A percentile compares a stretch with the other conserved stretches of the same genome.
Evolutionary conservation across 1,284 basidiomycete species (phyloP).

Genomic region (Caloboletus inedulis): DNA sequence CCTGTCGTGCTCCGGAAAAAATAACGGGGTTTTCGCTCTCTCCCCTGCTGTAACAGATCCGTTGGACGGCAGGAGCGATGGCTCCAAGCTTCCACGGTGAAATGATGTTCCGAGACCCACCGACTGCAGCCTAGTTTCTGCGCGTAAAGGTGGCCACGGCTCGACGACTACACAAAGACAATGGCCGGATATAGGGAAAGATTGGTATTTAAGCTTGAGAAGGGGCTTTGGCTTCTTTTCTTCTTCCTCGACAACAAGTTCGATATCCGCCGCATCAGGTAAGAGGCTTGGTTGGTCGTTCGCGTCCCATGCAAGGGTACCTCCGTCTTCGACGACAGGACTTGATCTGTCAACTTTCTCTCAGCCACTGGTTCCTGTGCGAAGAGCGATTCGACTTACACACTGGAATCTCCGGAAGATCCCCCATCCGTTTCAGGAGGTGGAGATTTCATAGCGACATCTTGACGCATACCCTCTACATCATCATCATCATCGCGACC

Average conservation of each 20-base stretch:
- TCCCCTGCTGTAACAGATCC: conserved; percentile 11
- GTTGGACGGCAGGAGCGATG: conserved; percentile 31
- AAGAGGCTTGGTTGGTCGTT: conserved; percentile 1
- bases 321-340: neutral
- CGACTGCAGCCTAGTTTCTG: conserved; percentile 38
- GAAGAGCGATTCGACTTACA: conserved; percentile 7
- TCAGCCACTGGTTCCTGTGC: neutral
- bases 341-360: conserved; percentile 2
- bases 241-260: conserved; percentile 45
- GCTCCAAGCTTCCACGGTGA: conserved; percentile 36
- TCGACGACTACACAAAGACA: conserved; percentile 77
- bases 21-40: conserved; percentile 56
- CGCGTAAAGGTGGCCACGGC: conserved; percentile 60
- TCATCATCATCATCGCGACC: conserved; percentile 29
- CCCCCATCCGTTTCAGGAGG: neutral
- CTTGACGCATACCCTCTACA: conserved; percentile 18
- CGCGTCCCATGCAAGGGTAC: neutral
- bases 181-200: conserved; percentile 62
- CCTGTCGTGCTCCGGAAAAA: conserved; percentile 59
- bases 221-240: conserved; percentile 70
- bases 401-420: neutral
- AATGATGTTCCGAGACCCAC: conserved; percentile 27
- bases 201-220: conserved; percentile 61
- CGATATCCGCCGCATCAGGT: conserved; percentile 11
- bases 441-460: conserved; percentile 18